These are phyloP conservation scores for Adansonia madagascariensis DNA, from an alignment of 441 rosid genomes.

Conservation along the genomic window DNA sequence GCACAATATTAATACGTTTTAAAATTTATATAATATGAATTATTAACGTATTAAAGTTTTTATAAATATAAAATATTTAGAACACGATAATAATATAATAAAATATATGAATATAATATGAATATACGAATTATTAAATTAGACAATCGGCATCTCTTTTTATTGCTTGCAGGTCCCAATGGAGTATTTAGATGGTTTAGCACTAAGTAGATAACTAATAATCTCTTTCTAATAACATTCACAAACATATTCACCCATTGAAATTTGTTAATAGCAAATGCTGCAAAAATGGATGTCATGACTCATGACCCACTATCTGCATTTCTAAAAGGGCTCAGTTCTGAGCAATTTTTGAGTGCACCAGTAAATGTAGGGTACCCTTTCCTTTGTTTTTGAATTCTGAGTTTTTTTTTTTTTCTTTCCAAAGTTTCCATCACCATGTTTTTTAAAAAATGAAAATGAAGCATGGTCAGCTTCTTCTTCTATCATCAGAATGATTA, in stretches of 20 bases:
- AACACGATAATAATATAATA: too few relatives aligned
- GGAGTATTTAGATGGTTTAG: background rate
- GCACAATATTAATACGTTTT: background rate
- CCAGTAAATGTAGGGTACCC: slow-evolving; percentile 11
- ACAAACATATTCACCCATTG: slow-evolving; percentile 26
- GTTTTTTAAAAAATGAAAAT: slow-evolving; percentile 13
- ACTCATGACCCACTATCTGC: too few relatives aligned
- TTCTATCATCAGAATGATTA: slow-evolving; percentile 19
- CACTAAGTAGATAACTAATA: background rate
- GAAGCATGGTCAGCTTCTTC: slow-evolving; percentile 25
- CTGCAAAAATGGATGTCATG: too few relatives aligned
- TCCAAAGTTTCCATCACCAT: background rate
- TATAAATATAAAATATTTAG: too few relatives aligned
- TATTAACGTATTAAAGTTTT: too few relatives aligned
- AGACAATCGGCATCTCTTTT: background rate
- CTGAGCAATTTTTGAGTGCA: slow-evolving; percentile 18
- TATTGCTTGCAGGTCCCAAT: slow-evolving; percentile 26
- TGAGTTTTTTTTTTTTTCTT: background rate
- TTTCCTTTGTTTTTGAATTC: slow-evolving; percentile 6
- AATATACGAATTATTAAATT: too few relatives aligned
- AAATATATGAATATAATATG: too few relatives aligned
- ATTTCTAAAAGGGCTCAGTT: slow-evolving; percentile 9
- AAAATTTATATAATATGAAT: too few relatives aligned
- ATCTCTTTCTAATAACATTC: background rate
- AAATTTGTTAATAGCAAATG: slow-evolving; percentile 30